Base-by-base conservation (phyloP, 495 filamentous ascomycete species). In the Penicillium ochrochloron region DNA sequence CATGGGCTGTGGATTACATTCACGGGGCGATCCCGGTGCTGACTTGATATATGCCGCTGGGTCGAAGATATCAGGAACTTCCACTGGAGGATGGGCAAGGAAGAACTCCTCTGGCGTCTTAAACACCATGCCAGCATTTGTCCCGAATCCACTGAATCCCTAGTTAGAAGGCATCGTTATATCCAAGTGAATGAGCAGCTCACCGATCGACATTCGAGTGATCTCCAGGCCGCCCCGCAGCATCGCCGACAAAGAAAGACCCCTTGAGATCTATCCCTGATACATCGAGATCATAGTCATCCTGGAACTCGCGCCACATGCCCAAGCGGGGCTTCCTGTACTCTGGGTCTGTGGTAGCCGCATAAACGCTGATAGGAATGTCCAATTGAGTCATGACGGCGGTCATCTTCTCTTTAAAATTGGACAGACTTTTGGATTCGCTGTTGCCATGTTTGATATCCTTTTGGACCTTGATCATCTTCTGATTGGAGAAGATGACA, bases 91-190 rank as follows among this genome's bases (percentile, higher is more conserved):
- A 61, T 90, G 83, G 1, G 83, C 81, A 17, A 95, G 82, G 70
- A 97, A 98, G 79, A 89, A 96, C 70, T 97, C 94, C 68, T 98
- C 96, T 0, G 95, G 94, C 0, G 93, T 96, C 58, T 87, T 78
- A 73, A 93, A 99, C 19, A 80, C 68, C 64, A 98, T 88, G 0
- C 89, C 89, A 5, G 92, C 79, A 71, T 98, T 98, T 11, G 85
- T 77, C 25, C 96, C 93, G 61, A 97, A 90, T 60, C 96, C 89
- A 29, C 73, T 73, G 48, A 48, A 31, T 23, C 56, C 53, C 48
- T 11, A 50, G 51, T 64, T 29, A 59, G 62, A 34, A 34, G 39
- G 1, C 7, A 35, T 9, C 31, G 5, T 0, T 6, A 33, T 7
- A 39, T 54, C 14, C 10, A 25, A 48, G 21, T 12, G 0, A 2